These are phyloP conservation scores for Rhodomyrtus psidioides DNA, from an alignment of 441 rosid genomes.

Conservation along the genomic window DNA sequence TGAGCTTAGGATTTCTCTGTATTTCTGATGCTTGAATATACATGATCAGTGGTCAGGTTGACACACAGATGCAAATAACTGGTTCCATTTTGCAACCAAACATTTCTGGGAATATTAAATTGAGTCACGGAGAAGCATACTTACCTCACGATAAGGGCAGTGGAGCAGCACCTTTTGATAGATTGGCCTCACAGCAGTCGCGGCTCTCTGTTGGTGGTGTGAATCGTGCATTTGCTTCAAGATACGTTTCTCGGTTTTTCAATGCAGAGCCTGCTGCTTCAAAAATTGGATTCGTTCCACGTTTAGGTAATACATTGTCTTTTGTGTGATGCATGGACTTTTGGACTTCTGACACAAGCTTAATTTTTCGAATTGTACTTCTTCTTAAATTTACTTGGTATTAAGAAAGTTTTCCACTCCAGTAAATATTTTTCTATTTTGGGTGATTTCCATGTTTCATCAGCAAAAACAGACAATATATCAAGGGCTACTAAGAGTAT, in stretches of 20 bases:
- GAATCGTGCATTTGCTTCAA: slow-evolving; percentile 77
- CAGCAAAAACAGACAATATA: background rate
- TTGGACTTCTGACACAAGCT: background rate
- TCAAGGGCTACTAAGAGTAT: background rate
- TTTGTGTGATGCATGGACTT: background rate
- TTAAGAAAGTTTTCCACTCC: background rate
- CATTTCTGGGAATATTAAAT: slow-evolving; percentile 86
- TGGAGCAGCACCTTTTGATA: slow-evolving; percentile 64
- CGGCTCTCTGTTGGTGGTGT: slow-evolving; percentile 58
- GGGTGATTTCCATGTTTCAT: background rate
- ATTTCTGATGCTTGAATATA: background rate
- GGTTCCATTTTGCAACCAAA: slow-evolving; percentile 98
- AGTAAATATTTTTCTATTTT: background rate
- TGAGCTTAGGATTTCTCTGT: background rate
- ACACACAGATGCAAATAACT: slow-evolving; percentile 82
- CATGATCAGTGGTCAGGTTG: slow-evolving; percentile 94
- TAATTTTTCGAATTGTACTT: background rate
- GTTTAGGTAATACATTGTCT: slow-evolving; percentile 36
- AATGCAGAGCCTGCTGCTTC: slow-evolving; percentile 63
- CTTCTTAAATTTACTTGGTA: background rate
- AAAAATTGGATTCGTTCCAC: slow-evolving; percentile 47
- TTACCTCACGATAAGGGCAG: slow-evolving; percentile 95
- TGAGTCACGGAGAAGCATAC: slow-evolving; percentile 99
- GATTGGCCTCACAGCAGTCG: slow-evolving; percentile 67
- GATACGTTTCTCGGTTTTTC: slow-evolving; percentile 78